Conservation (phyloP, 495 filamentous ascomycete species). For the Lepraria neglecta region DNA sequence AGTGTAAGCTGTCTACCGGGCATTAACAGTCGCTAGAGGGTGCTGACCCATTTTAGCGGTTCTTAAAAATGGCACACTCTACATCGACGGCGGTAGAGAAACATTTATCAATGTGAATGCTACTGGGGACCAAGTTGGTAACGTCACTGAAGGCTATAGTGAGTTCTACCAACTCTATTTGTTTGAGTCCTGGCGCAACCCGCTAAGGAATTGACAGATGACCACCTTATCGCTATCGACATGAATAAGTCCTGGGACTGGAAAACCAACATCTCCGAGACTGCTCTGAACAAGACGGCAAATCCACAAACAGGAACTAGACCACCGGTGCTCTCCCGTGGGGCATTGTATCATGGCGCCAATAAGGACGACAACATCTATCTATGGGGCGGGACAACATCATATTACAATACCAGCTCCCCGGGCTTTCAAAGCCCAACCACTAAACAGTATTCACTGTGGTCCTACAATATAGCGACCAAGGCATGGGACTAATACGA, state of each 20-base stretch:
- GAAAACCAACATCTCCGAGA: conserved; percentile 38
- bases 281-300: conserved; percentile 30
- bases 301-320: conserved; percentile 26
- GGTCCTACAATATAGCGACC: conserved; percentile 26
- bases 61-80: conserved; percentile 36
- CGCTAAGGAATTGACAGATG: conserved; percentile 29
- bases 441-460: conserved; percentile 29
- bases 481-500: conserved; percentile 37
- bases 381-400: conserved; percentile 36
- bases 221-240: conserved; percentile 35
- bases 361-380: conserved; percentile 28
- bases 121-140: conserved; percentile 20
- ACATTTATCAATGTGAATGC: conserved; percentile 27
- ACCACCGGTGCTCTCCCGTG: conserved; percentile 34
- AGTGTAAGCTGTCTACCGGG: conserved; percentile 25
- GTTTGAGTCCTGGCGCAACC: background rate
- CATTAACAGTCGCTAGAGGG: background rate
- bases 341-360: conserved; percentile 34
- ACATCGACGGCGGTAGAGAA: conserved; percentile 38
- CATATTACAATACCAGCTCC: conserved; percentile 33
- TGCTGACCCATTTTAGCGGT: conserved; percentile 30
- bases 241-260: conserved; percentile 40
- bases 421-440: conserved; percentile 30
- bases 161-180: background rate
- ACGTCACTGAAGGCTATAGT: conserved; percentile 29